Evolutionary conservation across 2,329 filamentous ascomycete species (phyloP), one percentile per base, ranked within the genome.

Genomic region (Zasmidium angulare): DNA sequence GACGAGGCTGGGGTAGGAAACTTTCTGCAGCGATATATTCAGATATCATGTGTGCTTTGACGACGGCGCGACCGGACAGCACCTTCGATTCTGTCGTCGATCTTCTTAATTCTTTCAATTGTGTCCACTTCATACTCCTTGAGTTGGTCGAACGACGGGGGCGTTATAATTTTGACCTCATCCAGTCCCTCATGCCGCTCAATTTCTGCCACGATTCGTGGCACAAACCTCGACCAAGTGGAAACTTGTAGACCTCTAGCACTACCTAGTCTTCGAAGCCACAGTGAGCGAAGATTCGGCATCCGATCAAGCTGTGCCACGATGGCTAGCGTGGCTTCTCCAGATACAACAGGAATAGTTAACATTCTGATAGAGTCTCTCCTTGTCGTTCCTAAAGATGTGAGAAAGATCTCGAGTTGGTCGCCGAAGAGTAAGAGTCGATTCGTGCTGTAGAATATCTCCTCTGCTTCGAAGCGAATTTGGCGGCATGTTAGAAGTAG

Each of bases 391-490:
- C 36, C n/a, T 19, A 43, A 17, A 7, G 36, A 43, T 19, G 36
- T 17, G 3, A 43, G 36, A 19, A 43, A 43, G n/a, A 3, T 19
- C 12, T 17, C 3, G 7, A 43, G 36, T 10, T 43, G 6, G 11
- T 43, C 7, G 11, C 40, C 9, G 36, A 12, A 46, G 31, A 54
- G 19, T 12, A 12, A 46, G 31, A 54, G 19, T 12, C 52, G 17
- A 17, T 54, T 47, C 10, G 29, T 46, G 3, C 20, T 23, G 31
- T 46, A 54, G 31, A 54, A 54, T 1, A 26, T 26, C 17, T 46
- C 2, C 21, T 54, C 52, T 31, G 52, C 52, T 46, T 54, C 52
- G 52, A 22, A 40, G n/a, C n/a, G 36, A 19, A 47, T 24, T 23
- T 20, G 52, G 31, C 36, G 52, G 36, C 52, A 54, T n/a, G 52